Conservation (phyloP, 2,329 filamentous ascomycete genomes). For the Geosmithia morbida region DNA sequence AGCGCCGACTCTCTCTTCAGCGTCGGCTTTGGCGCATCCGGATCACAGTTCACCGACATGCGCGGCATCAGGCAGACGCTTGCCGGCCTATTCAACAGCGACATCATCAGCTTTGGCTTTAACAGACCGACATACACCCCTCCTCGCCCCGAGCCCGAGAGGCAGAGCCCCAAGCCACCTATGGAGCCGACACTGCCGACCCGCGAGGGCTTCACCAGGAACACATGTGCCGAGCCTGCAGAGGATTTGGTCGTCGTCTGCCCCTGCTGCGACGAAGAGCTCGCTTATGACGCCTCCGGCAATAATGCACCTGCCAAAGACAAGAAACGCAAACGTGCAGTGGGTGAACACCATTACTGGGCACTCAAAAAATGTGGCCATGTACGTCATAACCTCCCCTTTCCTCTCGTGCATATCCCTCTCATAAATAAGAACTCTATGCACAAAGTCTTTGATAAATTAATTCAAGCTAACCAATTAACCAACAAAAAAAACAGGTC, state of each 20-base stretch:
- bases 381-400: conserved; percentile 38
- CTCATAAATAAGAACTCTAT: too few species aligned
- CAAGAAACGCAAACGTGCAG: conserved; percentile 28
- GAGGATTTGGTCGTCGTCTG: conserved; percentile 67
- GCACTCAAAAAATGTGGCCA: conserved; percentile 84
- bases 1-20: background rate
- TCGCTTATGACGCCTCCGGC: conserved; percentile 51
- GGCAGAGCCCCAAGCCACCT: conserved; percentile 12
- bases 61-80: background rate
- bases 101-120: background rate
- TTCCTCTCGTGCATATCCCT: background rate
- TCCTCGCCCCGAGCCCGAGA: background rate
- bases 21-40: background rate
- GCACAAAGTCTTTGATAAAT: too few species aligned
- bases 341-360: conserved; percentile 77
- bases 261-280: conserved; percentile 72
- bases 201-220: conserved; percentile 66
- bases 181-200: conserved; percentile 51
- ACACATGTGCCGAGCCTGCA: conserved; percentile 31
- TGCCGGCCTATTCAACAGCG: background rate
- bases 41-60: background rate
- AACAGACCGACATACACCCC: background rate
- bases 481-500: conserved; percentile 30
- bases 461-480: conserved; percentile 1
- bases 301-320: conserved; percentile 6